Conservation (phyloP, 371 early-diverging fungal species). For the Mucor velutinosus region DNA sequence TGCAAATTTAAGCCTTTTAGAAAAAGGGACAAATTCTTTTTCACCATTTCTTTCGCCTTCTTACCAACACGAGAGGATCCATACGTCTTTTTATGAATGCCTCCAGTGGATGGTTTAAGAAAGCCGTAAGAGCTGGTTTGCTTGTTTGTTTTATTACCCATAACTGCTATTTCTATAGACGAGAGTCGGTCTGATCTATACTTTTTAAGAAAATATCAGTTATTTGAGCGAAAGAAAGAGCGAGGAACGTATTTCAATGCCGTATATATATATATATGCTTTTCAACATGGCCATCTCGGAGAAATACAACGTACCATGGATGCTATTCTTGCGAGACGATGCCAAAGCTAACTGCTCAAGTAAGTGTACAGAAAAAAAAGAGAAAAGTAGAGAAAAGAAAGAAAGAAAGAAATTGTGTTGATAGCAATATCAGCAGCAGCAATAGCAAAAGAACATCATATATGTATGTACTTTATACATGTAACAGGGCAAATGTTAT, state of each 20-base stretch:
- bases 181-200: neutral
- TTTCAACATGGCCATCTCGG: neutral
- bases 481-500: constrained; percentile 11
- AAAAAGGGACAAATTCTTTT: constrained; percentile 22
- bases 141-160: constrained; percentile 26
- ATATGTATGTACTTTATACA: neutral
- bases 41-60: constrained; percentile 18
- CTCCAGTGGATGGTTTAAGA: constrained; percentile 13
- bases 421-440: neutral
- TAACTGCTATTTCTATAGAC: constrained; percentile 9
- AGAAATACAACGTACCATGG: constrained; percentile 22
- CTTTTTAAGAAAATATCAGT: neutral
- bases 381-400: constrained; percentile 1
- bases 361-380: neutral
- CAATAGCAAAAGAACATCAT: neutral
- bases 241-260: neutral
- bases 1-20: constrained; percentile 13
- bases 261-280: neutral
- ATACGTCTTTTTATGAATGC: constrained; percentile 15
- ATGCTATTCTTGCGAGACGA: neutral
- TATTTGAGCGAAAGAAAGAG: neutral
- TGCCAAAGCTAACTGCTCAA: neutral
- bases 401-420: neutral
- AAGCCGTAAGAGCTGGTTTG: constrained; percentile 7
- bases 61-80: constrained; percentile 21